These are phyloP conservation scores for Xylariaceae sp. DNA, from an alignment of 2,329 filamentous ascomycete genomes.

Conservation along the genomic window DNA sequence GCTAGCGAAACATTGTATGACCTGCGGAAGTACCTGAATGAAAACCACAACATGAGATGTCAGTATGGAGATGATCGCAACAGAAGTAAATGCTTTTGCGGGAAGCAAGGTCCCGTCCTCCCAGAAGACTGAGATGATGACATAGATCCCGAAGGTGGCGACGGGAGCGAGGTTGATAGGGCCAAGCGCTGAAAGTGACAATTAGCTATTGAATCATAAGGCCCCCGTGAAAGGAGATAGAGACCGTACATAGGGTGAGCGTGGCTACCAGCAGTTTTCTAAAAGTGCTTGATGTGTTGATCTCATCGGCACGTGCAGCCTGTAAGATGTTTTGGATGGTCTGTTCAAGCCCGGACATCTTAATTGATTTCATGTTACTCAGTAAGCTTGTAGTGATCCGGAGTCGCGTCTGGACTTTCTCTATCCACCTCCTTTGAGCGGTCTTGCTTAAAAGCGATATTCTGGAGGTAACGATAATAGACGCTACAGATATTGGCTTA, in stretches of 20 bases:
- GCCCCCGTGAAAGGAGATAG: not conserved
- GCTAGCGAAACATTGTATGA: slow-evolving; percentile 8
- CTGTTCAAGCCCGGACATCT: slow-evolving; percentile 11
- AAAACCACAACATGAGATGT: not conserved
- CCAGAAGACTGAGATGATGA: slow-evolving; percentile 6
- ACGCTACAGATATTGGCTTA: too few relatives aligned
- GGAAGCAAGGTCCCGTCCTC: slow-evolving; percentile 6
- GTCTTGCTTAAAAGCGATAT: too few relatives aligned
- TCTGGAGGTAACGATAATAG: too few relatives aligned
- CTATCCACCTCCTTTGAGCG: slow-evolving; percentile 7
- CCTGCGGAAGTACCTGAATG: not conserved
- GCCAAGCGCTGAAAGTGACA: not conserved
- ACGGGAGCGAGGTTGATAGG: not conserved
- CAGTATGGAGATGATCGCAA: not conserved
- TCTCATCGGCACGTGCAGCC: slow-evolving; percentile 7
- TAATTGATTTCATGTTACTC: slow-evolving; percentile 12
- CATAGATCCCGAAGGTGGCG: slow-evolving; percentile 7
- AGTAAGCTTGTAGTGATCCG: slow-evolving; percentile 10
- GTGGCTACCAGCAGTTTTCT: not conserved
- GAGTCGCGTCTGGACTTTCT: slow-evolving; percentile 7
- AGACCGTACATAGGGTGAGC: not conserved
- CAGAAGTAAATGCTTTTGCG: slow-evolving; percentile 1
- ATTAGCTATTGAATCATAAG: too few relatives aligned
- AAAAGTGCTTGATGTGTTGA: slow-evolving; percentile 8
- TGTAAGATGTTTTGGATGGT: slow-evolving; percentile 7